These are phyloP conservation scores for Fraxinus floribunda DNA, from an alignment of 305 asterid species.

Conservation along the genomic window DNA sequence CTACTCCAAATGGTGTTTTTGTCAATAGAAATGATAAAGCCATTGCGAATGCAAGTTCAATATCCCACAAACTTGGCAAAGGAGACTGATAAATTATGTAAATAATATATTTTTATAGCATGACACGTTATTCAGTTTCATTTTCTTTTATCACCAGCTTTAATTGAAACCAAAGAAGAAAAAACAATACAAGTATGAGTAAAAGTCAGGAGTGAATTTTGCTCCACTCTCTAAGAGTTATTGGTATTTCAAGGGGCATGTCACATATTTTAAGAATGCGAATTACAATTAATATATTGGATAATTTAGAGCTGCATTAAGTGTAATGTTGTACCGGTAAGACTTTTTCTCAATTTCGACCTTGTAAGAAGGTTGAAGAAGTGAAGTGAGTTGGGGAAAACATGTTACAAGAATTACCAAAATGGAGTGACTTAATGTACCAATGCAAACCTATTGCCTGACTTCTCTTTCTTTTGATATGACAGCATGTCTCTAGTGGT, in stretches of 20 bases:
- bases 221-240: background rate
- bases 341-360: background rate
- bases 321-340: background rate
- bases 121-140: background rate
- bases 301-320: background rate
- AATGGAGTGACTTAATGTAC: background rate
- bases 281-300: background rate
- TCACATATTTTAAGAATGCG: background rate
- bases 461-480: background rate
- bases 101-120: background rate
- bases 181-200: background rate
- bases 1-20: background rate
- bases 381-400: background rate
- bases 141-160: background rate
- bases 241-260: background rate
- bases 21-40: background rate
- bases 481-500: background rate
- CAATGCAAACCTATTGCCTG: background rate
- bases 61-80: background rate
- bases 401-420: background rate
- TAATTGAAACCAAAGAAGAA: background rate
- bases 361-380: background rate
- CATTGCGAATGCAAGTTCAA: background rate
- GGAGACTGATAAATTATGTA: background rate
- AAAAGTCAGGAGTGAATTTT: background rate